Evolutionary conservation across 495 filamentous ascomycete genomes (phyloP).

Genomic region (Melanomma pulvis-pyrius): DNA sequence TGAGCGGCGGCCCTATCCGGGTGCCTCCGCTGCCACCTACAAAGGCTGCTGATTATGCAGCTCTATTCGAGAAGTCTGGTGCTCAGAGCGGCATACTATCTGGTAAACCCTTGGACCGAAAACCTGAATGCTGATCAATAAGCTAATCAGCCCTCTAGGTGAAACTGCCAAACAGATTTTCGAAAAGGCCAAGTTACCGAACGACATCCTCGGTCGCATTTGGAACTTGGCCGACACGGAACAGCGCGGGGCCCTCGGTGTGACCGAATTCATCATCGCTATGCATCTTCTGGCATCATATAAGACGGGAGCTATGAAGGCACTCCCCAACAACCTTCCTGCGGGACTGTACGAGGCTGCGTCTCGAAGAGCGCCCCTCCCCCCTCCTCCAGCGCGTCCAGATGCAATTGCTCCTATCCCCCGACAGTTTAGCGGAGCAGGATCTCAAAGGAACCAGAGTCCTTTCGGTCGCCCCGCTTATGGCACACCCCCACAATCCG

Average conservation of each 20-base stretch:
- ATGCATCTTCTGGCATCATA: constrained; percentile 95
- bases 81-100: constrained; percentile 79
- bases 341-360: constrained; percentile 91
- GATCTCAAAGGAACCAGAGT: constrained; percentile 66
- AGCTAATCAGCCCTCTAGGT: constrained; percentile 48
- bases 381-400: constrained; percentile 41
- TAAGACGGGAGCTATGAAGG: constrained; percentile 78
- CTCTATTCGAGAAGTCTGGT: constrained; percentile 84
- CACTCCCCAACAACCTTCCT: constrained; percentile 79
- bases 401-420: constrained; percentile 56
- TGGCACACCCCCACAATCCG: constrained; percentile 53
- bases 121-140: background rate
- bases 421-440: constrained; percentile 69
- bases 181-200: constrained; percentile 85
- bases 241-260: constrained; percentile 83
- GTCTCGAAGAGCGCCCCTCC: constrained; percentile 63
- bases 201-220: constrained; percentile 86
- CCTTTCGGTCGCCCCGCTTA: constrained; percentile 67
- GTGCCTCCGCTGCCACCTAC: constrained; percentile 89
- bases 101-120: constrained; percentile 48
- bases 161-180: constrained; percentile 93
- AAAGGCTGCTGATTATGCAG: constrained; percentile 82
- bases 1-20: constrained; percentile 72
- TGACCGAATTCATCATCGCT: constrained; percentile 93
- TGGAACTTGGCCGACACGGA: constrained; percentile 94